Evolutionary conservation across 306 rosid genomes (phyloP), one percentile per base, ranked within the genome.

Genomic region (Fagus crenata): DNA sequence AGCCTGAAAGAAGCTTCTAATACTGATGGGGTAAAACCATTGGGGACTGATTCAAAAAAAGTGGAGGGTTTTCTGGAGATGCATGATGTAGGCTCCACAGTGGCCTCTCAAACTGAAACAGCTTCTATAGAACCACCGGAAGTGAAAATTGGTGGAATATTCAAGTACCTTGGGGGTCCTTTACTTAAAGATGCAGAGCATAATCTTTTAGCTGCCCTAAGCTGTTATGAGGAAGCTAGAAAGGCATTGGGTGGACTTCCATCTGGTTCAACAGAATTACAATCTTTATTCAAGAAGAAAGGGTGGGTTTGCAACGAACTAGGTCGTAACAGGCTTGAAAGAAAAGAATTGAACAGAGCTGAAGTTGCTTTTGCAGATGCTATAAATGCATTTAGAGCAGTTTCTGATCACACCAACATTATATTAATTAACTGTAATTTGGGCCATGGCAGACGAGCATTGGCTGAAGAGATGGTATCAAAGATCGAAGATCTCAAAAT

Each of bases 271-370:
- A 79, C 83, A 40, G 98, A 90, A 86, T 79, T 90, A 65, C 96
- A 90, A 74, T 84, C 96, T 41, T 86, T 89, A 64, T 61, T 83
- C 79, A 94, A 79, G 81, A 94, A 92, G 86, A 90, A 78, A 80
- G 98, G 98, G 69, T 94, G 98, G 98, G 96, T 94, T 60, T 92
- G 85, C 86, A 94, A 94, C 60, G 98, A 94, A 83, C 82, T 94
- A 49, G 98, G 98, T 35, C 85, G 98, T 74, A 86, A 86, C 83
- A 85, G 93, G 82, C 87, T 94, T 76, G 93, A 82, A 81, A 88
- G 85, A 63, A 92, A 81, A 80, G 97, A 94, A 53, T 68, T 90
- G 70, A 84, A 80, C 72, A 82, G 79, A 82, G 98, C 98, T 81
- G 97, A 94, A 89, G 75, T 73, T 22, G 92, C 90, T 37, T 92